Conservation (phyloP, 2,329 filamentous ascomycete genomes). For the Pleomassaria siparia region DNA sequence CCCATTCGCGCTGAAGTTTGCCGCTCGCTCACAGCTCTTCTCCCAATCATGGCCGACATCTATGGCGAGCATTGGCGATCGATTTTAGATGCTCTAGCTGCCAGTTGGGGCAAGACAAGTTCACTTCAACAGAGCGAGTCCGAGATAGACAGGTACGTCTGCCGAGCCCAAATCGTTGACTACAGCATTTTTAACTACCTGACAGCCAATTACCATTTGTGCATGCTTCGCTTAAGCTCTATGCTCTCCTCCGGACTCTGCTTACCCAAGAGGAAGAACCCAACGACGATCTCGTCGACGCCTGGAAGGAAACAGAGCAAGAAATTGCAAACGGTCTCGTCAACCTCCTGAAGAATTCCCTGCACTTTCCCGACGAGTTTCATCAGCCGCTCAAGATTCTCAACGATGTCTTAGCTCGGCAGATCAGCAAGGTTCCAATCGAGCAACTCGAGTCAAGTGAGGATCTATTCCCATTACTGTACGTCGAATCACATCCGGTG, state of each 20-base stretch:
- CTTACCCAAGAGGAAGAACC: conserved; percentile 61
- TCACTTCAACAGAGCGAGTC: conserved; percentile 30
- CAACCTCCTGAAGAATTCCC: conserved; percentile 60
- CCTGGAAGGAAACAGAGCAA: conserved; percentile 63
- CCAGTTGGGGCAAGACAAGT: conserved; percentile 36
- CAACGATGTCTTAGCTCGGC: conserved; percentile 71
- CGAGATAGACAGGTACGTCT: conserved; percentile 26
- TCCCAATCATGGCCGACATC: conserved; percentile 76
- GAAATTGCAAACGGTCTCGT: conserved; percentile 61
- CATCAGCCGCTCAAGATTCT: conserved; percentile 73
- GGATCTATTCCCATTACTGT: conserved; percentile 74
- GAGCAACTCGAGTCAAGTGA: conserved; percentile 63
- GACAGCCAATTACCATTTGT: conserved; percentile 56
- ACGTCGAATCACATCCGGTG: conserved; percentile 71
- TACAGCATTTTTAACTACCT: background rate
- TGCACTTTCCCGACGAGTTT: conserved; percentile 53
- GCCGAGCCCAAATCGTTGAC: background rate
- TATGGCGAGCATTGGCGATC: conserved; percentile 86
- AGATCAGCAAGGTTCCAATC: conserved; percentile 65
- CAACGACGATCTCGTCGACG: conserved; percentile 85
- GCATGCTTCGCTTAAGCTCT: conserved; percentile 72
- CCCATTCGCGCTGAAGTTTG: conserved; percentile 60
- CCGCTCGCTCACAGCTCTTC: conserved; percentile 56
- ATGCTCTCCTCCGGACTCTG: conserved; percentile 61
- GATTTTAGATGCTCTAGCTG: conserved; percentile 39